Conservation (phyloP, 495 filamentous ascomycete genomes). For the Collariella sp. region DNA sequence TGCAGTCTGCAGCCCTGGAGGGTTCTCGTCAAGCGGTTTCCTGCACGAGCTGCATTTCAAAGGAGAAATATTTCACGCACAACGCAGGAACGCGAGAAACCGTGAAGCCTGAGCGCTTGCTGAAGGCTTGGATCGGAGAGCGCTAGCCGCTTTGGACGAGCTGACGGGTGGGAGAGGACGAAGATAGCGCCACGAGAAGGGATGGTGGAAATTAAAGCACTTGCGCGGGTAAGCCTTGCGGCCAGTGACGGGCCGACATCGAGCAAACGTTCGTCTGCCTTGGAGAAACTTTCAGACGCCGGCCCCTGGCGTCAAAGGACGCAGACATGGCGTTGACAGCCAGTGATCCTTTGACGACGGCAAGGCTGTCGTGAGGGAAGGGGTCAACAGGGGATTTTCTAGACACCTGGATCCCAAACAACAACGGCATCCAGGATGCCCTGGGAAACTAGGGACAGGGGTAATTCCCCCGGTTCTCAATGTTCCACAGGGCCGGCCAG, state of each 20-base stretch:
- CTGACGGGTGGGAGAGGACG: conserved; percentile 1
- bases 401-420: background rate
- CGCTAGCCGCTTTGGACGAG: conserved; percentile 11
- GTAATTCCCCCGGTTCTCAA: background rate
- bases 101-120: conserved; percentile 9
- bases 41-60: conserved; percentile 1
- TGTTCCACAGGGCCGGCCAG: conserved; percentile 4
- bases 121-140: background rate
- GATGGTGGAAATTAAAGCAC: conserved; percentile 5
- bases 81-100: conserved; percentile 4
- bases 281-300: background rate
- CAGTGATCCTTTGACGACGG: background rate
- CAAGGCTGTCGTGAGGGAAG: background rate
- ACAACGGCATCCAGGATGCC: background rate
- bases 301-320: background rate
- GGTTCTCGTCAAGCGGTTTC: background rate
- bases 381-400: background rate
- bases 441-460: background rate
- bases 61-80: background rate
- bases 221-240: background rate
- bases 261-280: background rate
- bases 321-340: background rate
- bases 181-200: conserved; percentile 5
- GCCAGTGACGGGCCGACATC: background rate
- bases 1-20: conserved; percentile 1